Evolutionary conservation across 306 rosid genomes (phyloP), one percentile per base, ranked within the genome.

Genomic region (Carpinus viminea): DNA sequence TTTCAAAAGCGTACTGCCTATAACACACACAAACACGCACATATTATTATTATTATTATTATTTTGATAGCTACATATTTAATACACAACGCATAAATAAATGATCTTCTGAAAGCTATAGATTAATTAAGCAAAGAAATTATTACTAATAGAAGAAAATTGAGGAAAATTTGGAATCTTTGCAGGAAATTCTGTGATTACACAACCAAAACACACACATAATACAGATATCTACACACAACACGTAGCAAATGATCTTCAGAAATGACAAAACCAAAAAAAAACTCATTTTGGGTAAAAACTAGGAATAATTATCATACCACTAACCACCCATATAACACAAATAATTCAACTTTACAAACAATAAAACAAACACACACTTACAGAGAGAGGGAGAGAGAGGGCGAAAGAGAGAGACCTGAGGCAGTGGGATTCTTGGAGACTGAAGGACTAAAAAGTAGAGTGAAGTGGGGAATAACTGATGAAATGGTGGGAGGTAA

Each of bases 331-430:
- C 65, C 65, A 59, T 59, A 59, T 10, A 24, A 24, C 65, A 59
- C 65, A 59, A 59, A 11, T 12, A 24, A 24, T 53, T 59, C 36
- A 59, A 59, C 46, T 5, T 5, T 7, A 0, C 1, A 8, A 36
- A 36, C 8, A 31, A 68, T 3, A 28, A n/a, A 68, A 68, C n/a
- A 48, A 2, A 11, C 18, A 18, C 6, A 72, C 7, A 18, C 34
- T 24, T 8, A 43, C 3, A 20, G 74, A 59, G 56, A n/a, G 70
- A 13, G 15, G 85, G 73, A 57, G 55, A 18, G 68, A 15, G 18
- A 85, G 75, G 53, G n/a, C n/a, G 52, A 12, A 68, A 38, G 75
- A 53, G 52, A 17, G 72, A 11, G n/a, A 87, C 92, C 53, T 64
- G 59, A 3, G 21, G 62, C 2, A 52, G 66, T 46, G 75, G 68